Evolutionary conservation across 331 rosid species (phyloP), one percentile per base, ranked within the genome.

Genomic region (Quercus lobata): DNA sequence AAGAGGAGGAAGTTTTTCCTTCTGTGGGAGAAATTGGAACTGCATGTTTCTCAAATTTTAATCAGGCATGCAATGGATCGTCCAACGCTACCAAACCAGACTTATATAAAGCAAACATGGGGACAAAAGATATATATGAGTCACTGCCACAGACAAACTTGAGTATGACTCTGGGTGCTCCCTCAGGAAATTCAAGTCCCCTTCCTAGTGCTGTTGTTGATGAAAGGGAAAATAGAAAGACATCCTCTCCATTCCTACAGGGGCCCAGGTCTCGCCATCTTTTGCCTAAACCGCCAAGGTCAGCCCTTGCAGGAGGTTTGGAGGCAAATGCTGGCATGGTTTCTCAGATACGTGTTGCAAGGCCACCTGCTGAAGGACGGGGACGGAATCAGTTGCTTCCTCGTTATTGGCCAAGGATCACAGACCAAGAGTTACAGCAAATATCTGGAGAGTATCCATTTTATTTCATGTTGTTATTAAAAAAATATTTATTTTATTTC

Each of bases 311-410:
- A 5, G 27, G 88, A 30, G 83, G 94, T 56, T 84, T 91, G 85
- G 97, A 93, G 75, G 83, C 86, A 82, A 93, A 84, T 84, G 82
- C 87, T 69, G 80, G 89, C 71, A 83, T 85, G 89, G 86, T 73
- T 63, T 90, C 99, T 70, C 99, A 93, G 74, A 86, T 91, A 78
- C 98, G 99, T 58, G 94, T 96, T 71, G 99, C 99, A 79, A 88
- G 99, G 89, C 99, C 99, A 84, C 99, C 99, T 76, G 94, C 98
- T 35, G 99, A 96, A 90, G 98, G 97, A 78, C 89, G 98, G 83
- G 99, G 99, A 21, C 84, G 94, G 84, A 96, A 93, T 87, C 99
- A 96, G 92, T 88, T 96, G 72, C 99, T 96, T 84, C 99, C 99
- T n/a, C 98, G 99, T 58, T 96, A 96, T 81, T 96, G 99, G 99